A percentile compares a stretch with the other conserved stretches of the same genome.
phyloP scores from a whole-genome alignment of 73 alveolate species.

The Uronychia binucleata region DNA sequence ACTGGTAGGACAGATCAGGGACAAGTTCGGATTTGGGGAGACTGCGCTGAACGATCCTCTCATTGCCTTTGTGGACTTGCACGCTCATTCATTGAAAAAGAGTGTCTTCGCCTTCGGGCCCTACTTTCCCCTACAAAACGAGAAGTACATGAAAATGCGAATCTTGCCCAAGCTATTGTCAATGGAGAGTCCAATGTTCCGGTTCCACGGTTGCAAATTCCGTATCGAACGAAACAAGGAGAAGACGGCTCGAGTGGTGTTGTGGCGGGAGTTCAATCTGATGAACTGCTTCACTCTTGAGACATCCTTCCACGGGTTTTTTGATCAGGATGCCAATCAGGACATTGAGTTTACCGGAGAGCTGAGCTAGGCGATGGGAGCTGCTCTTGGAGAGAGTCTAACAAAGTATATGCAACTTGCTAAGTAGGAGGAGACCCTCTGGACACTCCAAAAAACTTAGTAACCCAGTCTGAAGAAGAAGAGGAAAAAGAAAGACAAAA shows the following conservation, averaged over 20 bases:
- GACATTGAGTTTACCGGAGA: too few relatives aligned
- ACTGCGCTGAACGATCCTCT: slow-evolving; percentile 13
- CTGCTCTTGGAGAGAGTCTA: too few relatives aligned
- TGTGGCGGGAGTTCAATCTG: slow-evolving; percentile 53
- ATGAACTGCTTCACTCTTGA: slow-evolving; percentile 64
- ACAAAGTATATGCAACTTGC: too few relatives aligned
- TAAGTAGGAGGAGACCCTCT: too few relatives aligned
- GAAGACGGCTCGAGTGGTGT: slow-evolving; percentile 67
- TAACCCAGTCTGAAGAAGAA: too few relatives aligned
- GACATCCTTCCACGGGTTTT: slow-evolving; percentile 60
- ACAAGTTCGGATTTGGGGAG: too few relatives aligned
- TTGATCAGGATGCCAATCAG: too few relatives aligned
- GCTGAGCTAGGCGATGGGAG: too few relatives aligned
- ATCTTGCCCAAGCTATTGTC: slow-evolving; percentile 52
- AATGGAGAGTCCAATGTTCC: slow-evolving; percentile 53
- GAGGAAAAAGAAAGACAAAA: too few relatives aligned
- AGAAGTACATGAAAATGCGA: slow-evolving; percentile 46
- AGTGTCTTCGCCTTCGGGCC: slow-evolving; percentile 11
- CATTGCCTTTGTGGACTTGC: slow-evolving; percentile 66
- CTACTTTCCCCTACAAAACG: slow-evolving; percentile 47
- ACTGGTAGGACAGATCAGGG: slow-evolving; percentile 36
- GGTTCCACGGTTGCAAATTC: slow-evolving; percentile 54
- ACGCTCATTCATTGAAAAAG: slow-evolving; percentile 60
- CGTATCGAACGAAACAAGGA: slow-evolving; percentile 31
- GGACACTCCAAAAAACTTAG: too few relatives aligned